Conservation (phyloP, 1,284 basidiomycete genomes). For the Ustilago crameri region DNA sequence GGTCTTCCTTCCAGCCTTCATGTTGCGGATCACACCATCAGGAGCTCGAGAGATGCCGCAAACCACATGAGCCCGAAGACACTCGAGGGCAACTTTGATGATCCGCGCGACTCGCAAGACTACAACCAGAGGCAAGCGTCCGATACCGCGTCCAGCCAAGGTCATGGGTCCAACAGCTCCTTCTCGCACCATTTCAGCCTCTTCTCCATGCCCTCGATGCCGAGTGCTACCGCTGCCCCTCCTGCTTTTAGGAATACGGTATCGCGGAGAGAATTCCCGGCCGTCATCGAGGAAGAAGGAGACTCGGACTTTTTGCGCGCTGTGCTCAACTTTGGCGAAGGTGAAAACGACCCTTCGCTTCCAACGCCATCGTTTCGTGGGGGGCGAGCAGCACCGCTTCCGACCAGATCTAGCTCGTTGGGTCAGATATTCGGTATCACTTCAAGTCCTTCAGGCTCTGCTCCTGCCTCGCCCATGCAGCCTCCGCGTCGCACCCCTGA, state of each 20-base stretch:
- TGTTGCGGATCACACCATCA: neutral
- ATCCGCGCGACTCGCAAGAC: neutral
- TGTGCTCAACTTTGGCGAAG: constrained; percentile 50
- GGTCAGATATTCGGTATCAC: constrained; percentile 18
- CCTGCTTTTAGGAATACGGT: constrained; percentile 7
- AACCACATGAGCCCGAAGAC: constrained; percentile 24
- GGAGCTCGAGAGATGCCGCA: neutral
- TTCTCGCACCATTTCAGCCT: constrained; percentile 5
- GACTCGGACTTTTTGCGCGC: constrained; percentile 55
- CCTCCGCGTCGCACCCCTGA: constrained; percentile 24
- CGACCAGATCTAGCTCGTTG: constrained; percentile 32
- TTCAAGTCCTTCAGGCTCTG: constrained; percentile 8
- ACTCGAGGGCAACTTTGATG: constrained; percentile 9
- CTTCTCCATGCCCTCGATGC: constrained; percentile 6
- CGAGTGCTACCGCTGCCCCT: constrained; percentile 2
- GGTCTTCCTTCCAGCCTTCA: constrained; percentile 18
- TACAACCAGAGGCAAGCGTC: neutral
- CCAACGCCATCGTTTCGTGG: constrained; percentile 24
- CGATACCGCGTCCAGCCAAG: constrained; percentile 9
- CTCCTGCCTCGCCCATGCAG: neutral
- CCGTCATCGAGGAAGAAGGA: constrained; percentile 42
- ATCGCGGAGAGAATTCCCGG: constrained; percentile 17
- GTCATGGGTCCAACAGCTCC: constrained; percentile 7
- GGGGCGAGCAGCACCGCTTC: constrained; percentile 32
- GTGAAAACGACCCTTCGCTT: constrained; percentile 7